Evolutionary conservation across 1,139 yeast species (phyloP), one percentile per base, ranked within the genome.

Genomic region (Sugiyamaella paludigena): DNA sequence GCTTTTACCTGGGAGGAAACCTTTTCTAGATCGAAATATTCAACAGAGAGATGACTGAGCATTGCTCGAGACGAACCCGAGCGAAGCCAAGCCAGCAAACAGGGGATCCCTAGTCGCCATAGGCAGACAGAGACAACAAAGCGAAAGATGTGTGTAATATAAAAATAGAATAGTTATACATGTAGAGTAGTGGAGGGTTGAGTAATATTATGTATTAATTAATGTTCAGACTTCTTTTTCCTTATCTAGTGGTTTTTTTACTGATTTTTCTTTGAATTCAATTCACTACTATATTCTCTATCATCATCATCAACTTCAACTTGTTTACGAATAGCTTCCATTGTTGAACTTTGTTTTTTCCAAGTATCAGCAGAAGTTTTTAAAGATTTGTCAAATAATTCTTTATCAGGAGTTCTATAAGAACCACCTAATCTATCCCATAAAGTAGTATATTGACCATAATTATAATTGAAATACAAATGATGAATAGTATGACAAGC

Each of bases 401-500:
- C 86, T 63, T 78, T 81, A 65, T 92, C 98, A 5, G 98, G 98
- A 60, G 82, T 79, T 71, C 98, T 84, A 72, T 92, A 91, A 35
- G 96, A 83, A 40, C 89, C 85, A 49, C 98, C 98, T 49, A 92
- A 73, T 71, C 98, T 83, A 68, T 92, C 98, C 98, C 98, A 92
- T 58, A 92, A 75, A 6, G 98, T 92, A 46, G 98, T 91, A 74
- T 92, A 92, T 73, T 92, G 98, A 33, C 98, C 98, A 65, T 91
- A 92, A 74, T 92, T 92, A 74, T 92, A 92, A 76, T 91, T 91
- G 79, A 92, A 92, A 71, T 92, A 92, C 63, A 92, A 74, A 66
- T 92, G 98, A 71, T 92, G 98, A 45, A 92, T 83, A 4, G 98
- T 91, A 71, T 92, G 98, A 71, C 98, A 91, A 4, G 98, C 98